These are phyloP conservation scores for Rhodomyrtus tomentosa DNA, from an alignment of 345 rosid genomes.

Conservation along the genomic window DNA sequence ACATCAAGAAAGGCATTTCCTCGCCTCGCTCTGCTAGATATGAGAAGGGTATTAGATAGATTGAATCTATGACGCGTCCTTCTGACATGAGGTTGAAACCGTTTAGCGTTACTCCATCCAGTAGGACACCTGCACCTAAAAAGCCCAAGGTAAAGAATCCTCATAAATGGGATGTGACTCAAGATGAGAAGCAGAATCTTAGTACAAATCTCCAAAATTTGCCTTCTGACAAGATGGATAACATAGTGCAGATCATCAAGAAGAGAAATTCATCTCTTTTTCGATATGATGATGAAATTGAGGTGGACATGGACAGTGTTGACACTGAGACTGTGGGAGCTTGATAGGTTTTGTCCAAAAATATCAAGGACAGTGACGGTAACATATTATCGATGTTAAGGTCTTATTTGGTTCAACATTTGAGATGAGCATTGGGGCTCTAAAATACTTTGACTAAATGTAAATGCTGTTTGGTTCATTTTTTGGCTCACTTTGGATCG, in stretches of 20 bases:
- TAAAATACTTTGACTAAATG: too few relatives aligned
- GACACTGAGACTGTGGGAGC: slow-evolving; percentile 99
- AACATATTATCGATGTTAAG: neutral
- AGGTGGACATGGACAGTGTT: slow-evolving; percentile 93
- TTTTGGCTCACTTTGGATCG: too few relatives aligned
- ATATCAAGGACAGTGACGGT: neutral
- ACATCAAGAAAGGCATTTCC: slow-evolving; percentile 53
- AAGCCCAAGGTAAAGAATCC: slow-evolving; percentile 97
- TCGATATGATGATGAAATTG: slow-evolving; percentile 86
- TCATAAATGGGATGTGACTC: slow-evolving; percentile 91
- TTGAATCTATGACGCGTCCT: slow-evolving; percentile 46
- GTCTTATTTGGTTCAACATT: too few relatives aligned
- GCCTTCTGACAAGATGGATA: slow-evolving; percentile 92
- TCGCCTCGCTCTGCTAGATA: slow-evolving; percentile 56
- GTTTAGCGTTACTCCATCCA: slow-evolving; percentile 57
- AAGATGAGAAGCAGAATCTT: slow-evolving; percentile 94
- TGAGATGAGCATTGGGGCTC: too few relatives aligned
- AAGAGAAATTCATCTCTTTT: slow-evolving; percentile 75
- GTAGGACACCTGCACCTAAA: slow-evolving; percentile 74
- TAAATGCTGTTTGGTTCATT: too few relatives aligned
- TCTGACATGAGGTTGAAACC: slow-evolving; percentile 37
- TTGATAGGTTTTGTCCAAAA: slow-evolving; percentile 67
- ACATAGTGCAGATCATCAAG: slow-evolving; percentile 82
- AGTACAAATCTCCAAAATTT: slow-evolving; percentile 79
- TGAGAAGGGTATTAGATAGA: slow-evolving; percentile 70